Percentiles rank a stretch among this genome's conserved stretches.
Conservation (phyloP, 805 yeast genomes). For the Saccharomycopsis synnaedendra region DNA sequence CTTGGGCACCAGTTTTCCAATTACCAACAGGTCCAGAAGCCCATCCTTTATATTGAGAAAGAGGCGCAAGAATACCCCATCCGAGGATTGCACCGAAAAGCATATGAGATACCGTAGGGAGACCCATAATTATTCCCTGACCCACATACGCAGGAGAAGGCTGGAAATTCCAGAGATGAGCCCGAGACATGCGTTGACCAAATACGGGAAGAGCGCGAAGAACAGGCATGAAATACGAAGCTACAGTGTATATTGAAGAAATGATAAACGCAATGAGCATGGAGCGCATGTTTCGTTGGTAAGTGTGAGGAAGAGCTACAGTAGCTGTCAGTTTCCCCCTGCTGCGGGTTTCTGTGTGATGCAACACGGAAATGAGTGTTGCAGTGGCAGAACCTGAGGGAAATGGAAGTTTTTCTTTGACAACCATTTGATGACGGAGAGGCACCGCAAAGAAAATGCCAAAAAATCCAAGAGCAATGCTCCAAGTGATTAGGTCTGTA, state of each 20-base stretch:
- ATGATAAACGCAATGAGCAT: constrained; percentile 49
- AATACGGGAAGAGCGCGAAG: constrained; percentile 63
- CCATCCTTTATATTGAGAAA: constrained; percentile 65
- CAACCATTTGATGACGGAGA: constrained; percentile 71
- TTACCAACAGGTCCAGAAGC: constrained; percentile 84
- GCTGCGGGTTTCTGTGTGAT: constrained; percentile 43
- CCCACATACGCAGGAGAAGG: constrained; percentile 97
- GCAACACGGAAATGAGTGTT: constrained; percentile 78
- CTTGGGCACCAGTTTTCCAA: constrained; percentile 91
- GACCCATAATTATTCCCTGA: constrained; percentile 96
- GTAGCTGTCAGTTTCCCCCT: constrained; percentile 16
- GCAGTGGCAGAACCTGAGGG: constrained; percentile 98
- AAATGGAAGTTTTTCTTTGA: constrained; percentile 79
- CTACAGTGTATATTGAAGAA: constrained; percentile 63
- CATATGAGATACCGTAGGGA: constrained; percentile 86
- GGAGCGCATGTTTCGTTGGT: constrained; percentile 48
- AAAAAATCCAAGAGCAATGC: constrained; percentile 77
- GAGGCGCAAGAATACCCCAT: constrained; percentile 86
- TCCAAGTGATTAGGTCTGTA: constrained; percentile 64
- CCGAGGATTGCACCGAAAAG: constrained; percentile 81
- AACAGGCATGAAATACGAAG: constrained; percentile 64
- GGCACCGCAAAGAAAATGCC: constrained; percentile 96
- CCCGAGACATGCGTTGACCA: constrained; percentile 48
- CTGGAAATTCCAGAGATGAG: constrained; percentile 78
- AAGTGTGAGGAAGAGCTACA: constrained; percentile 23